Evolutionary conservation across 805 yeast species (phyloP), one percentile per base, ranked within the genome.

Genomic region (Yamadazyma akitaensis): DNA sequence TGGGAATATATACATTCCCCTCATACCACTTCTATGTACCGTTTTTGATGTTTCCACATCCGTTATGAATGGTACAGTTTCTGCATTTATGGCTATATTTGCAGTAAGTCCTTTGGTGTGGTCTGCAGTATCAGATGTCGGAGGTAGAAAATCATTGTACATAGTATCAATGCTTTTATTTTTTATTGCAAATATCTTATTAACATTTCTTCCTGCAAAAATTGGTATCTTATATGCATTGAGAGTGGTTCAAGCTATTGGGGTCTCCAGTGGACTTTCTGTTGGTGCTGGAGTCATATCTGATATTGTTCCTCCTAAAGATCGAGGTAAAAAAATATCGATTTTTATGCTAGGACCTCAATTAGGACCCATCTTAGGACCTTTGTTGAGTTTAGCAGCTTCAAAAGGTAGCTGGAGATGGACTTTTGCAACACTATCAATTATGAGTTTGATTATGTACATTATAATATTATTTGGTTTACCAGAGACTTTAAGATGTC

Each of bases 1-100:
- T 9, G 84, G 83, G 2, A 80, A 79, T 50, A 77, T 80, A 19
- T 80, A 79, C 53, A 75, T 80, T 30, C 84, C 84, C 5, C 65
- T 81, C 2, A 51, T 79, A 7, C 82, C 81, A 2, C 59, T 70
- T 7, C 55, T 78, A 19, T 68, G 73, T 51, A 53, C 58, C 2
- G 72, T 64, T 0, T 78, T 76, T 47, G 34, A 64, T 9, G 69
- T 68, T 1, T 69, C 76, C 2, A 59, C 68, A 2, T 63, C 79
- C 0, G 57, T 70, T 0, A 75, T 79, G 32, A 77, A 79, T 59
- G 80, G 80, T 2, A 78, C 84, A 0, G 81, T 79, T 0, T 76
- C 83, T 0, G 79, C 75, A 0, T 80, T 79, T 50, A 80, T 80
- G 84, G 75, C 68, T 2, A 70, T 77, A 0, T 77, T 79, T 58